These are phyloP conservation scores for Bothriochloa decipiens DNA, from an alignment of 176 grass and related monocot species.

Conservation along the genomic window DNA sequence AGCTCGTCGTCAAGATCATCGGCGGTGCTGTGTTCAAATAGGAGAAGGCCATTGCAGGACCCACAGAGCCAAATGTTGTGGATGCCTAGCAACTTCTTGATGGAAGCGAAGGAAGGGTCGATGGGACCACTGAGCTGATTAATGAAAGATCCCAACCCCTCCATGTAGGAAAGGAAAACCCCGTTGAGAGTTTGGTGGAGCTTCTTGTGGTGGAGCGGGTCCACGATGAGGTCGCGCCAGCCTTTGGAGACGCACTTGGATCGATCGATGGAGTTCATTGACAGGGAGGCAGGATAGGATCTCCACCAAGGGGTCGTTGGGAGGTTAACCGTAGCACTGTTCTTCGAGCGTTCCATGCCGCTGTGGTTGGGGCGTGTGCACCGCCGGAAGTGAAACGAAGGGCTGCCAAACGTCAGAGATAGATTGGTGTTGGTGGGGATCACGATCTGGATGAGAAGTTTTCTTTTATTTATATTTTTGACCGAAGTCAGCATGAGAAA, in stretches of 20 bases:
- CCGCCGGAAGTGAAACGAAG: too few relatives aligned
- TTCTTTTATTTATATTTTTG: too few relatives aligned
- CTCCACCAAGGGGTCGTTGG: not conserved
- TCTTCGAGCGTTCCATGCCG: too few relatives aligned
- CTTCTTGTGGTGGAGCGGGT: slow-evolving; percentile 10
- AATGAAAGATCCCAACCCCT: not conserved
- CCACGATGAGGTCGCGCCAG: not conserved
- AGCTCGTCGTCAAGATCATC: too few relatives aligned
- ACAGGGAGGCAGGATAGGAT: not conserved
- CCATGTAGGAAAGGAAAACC: not conserved
- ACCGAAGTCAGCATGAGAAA: too few relatives aligned
- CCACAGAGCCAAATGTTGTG: not conserved
- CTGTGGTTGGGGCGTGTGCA: too few relatives aligned
- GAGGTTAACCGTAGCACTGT: too few relatives aligned
- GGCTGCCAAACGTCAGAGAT: too few relatives aligned
- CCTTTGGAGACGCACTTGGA: not conserved
- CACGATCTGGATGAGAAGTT: too few relatives aligned
- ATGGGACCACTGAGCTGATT: not conserved
- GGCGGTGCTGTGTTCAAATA: too few relatives aligned
- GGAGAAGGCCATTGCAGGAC: not conserved
- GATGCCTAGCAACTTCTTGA: not conserved
- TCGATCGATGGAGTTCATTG: not conserved
- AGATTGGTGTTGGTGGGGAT: too few relatives aligned
- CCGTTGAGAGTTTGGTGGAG: slow-evolving; percentile 13
- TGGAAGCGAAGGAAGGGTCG: not conserved